Evolutionary conservation across 2,329 filamentous ascomycete genomes (phyloP), one percentile per base, ranked within the genome.

Genomic region (Arthrobotrys sinensis): DNA sequence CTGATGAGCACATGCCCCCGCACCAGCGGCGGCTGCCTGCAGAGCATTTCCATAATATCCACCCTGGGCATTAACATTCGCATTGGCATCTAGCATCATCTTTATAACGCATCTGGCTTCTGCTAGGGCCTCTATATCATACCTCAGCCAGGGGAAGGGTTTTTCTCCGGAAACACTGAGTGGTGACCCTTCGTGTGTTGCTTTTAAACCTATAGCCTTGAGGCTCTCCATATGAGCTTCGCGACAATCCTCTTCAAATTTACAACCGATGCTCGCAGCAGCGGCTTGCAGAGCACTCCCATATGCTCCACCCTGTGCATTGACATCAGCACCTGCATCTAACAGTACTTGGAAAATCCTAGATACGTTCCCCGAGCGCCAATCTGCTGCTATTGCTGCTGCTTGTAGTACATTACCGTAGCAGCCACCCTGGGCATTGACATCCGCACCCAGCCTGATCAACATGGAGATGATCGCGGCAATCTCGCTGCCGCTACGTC

Each of bases 301-400:
- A 34, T 43, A 67, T 5, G 6, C 24, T 1, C 48, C 64, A 11
- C 64, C 48, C 12, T 16, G 16, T 16, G 48, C 46, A 19, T 67
- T 67, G 10, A 67, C 64, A n/a, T 34, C 24, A 53, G 65, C 64
- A 11, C 64, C 64, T 21, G 46, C 16, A 28, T 55, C 53, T 12
- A 60, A 19, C 19, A 70, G 24, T 14, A 50, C 21, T 21, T 21
- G 12, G 1, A 48, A n/a, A 7, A 70, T 34, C 6, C 34, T 6
- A 14, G 14, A 16, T 14, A 38, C 8, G 36, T 3, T 28, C 1
- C 28, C 12, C 12, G 16, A 8, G 8, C 5, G 14, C 50, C 16
- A 28, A 28, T 28, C 24, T 11, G 32, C 19, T 19, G 43, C 14
- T 19, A 19, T 7, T 34, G 28, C n/a, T n/a, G 52, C 45, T 12